Base-by-base conservation (phyloP, 2,329 filamentous ascomycete species). In the Trichoderma citrinoviride region DNA sequence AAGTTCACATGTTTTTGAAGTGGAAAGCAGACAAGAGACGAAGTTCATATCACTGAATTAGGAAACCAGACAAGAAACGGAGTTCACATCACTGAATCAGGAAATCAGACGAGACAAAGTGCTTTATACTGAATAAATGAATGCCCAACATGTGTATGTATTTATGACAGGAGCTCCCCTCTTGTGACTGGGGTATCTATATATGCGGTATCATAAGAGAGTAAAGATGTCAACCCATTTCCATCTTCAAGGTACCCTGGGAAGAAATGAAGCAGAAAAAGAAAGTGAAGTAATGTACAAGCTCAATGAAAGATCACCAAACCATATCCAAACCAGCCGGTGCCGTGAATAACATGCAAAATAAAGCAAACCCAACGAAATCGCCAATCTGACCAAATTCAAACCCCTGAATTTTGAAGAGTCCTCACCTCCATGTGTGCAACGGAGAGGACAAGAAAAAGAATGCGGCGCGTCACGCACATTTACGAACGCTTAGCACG, bases 401-500 rank as follows among this genome's bases (percentile, higher is more conserved):
- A 50, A 50, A 7, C 41, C 15, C 41, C 41, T 5, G 5, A 17
- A 23, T n/a, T n/a, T n/a, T n/a, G n/a, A n/a, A n/a, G n/a, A n/a
- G n/a, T n/a, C n/a, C n/a, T n/a, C n/a, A n/a, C n/a, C n/a, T n/a
- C n/a, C n/a, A n/a, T n/a, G n/a, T n/a, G n/a, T n/a, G n/a, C n/a
- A n/a, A n/a, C n/a, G n/a, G n/a, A n/a, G n/a, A n/a, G n/a, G n/a
- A n/a, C n/a, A n/a, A n/a, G n/a, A n/a, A n/a, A n/a, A n/a, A n/a
- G n/a, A n/a, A n/a, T n/a, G n/a, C n/a, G n/a, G 10, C 33, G 33
- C 10, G 1, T 37, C 33, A 37, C 2, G 33, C 33, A 12, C 1
- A 0, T 37, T 14, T 37, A 37, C 33, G 33, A 14, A 37, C 72
- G 76, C 0, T 68, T 46, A 2, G 73, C 69, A 4, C 75, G 75